Percentiles rank a stretch among this genome's conserved stretches.
Conservation (phyloP, 2,329 filamentous ascomycete species). For the Hypoxylon sp. region DNA sequence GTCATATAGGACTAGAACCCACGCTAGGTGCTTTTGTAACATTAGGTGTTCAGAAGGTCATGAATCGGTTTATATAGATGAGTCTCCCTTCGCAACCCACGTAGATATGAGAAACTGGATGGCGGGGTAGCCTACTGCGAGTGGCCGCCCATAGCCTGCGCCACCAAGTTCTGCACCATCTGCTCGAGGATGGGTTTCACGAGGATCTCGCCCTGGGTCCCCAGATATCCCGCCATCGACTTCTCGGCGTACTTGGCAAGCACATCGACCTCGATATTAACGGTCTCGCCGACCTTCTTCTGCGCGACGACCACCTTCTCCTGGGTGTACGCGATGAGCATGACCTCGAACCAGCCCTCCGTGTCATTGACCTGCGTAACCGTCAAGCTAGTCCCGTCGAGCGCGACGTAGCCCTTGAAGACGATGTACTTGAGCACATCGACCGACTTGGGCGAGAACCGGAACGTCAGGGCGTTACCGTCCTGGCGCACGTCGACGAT, state of each 20-base stretch:
- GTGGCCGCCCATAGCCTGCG: constrained; percentile 67
- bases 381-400: constrained; percentile 95
- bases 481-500: constrained; percentile 80
- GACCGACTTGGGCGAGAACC: constrained; percentile 77
- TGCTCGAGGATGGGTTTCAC: constrained; percentile 73
- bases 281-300: constrained; percentile 82
- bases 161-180: constrained; percentile 79
- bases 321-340: constrained; percentile 97
- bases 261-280: constrained; percentile 95
- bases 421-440: constrained; percentile 87
- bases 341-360: constrained; percentile 90
- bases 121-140: constrained; percentile 4
- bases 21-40: background rate
- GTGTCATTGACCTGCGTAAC: constrained; percentile 86
- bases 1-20: background rate
- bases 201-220: constrained; percentile 62
- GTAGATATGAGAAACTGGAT: background rate
- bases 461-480: constrained; percentile 89
- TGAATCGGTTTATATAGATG: background rate
- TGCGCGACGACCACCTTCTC: constrained; percentile 85
- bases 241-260: constrained; percentile 89
- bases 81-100: background rate
- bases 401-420: constrained; percentile 94
- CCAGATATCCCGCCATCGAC: constrained; percentile 84
- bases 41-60: background rate